These are phyloP conservation scores for Sugiyamaella lignohabitans DNA, from an alignment of 805 yeast genomes.

Conservation along the genomic window DNA sequence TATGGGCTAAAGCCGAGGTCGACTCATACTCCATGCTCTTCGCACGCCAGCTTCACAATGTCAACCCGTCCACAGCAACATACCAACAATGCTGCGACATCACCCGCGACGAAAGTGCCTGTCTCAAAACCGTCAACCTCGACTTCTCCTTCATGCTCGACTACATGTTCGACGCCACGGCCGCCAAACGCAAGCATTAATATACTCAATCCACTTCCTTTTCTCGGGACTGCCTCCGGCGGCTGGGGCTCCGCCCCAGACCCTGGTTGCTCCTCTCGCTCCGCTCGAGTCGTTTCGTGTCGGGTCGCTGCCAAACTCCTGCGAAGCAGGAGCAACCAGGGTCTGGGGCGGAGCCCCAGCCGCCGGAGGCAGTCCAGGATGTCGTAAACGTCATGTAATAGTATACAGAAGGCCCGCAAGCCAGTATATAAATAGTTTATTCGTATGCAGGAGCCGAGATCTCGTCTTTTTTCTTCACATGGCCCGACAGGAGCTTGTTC, in stretches of 20 bases:
- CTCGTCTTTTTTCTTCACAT: conserved; percentile 17
- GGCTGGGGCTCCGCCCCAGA: background rate
- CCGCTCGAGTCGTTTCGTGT: no score
- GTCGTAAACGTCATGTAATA: no score
- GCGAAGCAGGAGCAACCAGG: no score
- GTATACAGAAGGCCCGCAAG: no score
- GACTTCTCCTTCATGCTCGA: conserved; percentile 39
- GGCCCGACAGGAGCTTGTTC: conserved; percentile 25
- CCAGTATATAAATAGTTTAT: no score
- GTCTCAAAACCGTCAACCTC: conserved; percentile 59
- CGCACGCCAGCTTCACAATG: conserved; percentile 61
- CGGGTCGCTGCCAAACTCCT: no score
- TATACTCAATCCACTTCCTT: no score
- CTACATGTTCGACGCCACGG: background rate
- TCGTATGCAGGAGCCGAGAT: background rate
- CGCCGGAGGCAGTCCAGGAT: no score
- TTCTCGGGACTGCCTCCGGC: no score
- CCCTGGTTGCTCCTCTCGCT: background rate
- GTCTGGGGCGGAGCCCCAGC: no score
- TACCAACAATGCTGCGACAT: conserved; percentile 51
- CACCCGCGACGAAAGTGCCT: conserved; percentile 51
- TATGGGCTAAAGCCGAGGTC: conserved; percentile 68
- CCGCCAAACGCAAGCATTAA: background rate
- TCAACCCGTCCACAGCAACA: conserved; percentile 45
- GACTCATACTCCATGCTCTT: conserved; percentile 52